Evolutionary conservation across 192 early-diverging fungal species (phyloP).

Genomic region (Dispira simplex): DNA sequence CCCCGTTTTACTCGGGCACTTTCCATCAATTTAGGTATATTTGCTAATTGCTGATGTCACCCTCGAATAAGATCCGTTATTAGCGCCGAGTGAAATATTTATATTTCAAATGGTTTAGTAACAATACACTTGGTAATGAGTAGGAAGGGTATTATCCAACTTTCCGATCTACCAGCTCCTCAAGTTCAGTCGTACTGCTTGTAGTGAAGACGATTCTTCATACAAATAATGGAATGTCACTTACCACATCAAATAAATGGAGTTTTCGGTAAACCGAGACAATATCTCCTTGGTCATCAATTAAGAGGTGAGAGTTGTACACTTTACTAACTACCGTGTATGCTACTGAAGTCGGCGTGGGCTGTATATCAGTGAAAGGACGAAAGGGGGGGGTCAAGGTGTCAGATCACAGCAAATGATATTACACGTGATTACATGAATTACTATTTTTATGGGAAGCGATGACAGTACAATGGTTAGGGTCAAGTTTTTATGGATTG

Average conservation of each 20-base stretch:
- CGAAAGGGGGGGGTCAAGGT: background rate
- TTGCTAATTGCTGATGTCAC: conserved; percentile 25
- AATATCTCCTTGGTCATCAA: conserved; percentile 39
- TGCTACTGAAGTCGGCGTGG: background rate
- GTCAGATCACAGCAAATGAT: too few species aligned
- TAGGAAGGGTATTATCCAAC: conserved; percentile 9
- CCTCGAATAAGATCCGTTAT: background rate
- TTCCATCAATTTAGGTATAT: conserved; percentile 26
- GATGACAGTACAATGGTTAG: too few species aligned
- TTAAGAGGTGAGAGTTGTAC: conserved; percentile 54
- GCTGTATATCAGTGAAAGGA: background rate
- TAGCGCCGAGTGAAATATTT: background rate
- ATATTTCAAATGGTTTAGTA: background rate
- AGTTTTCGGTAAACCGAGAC: conserved; percentile 50
- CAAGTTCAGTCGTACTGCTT: background rate
- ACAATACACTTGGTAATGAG: background rate
- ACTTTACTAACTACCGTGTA: conserved; percentile 13
- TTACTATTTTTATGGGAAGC: background rate
- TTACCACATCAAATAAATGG: conserved; percentile 63
- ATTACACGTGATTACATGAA: too few species aligned
- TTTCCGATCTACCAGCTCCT: conserved; percentile 13
- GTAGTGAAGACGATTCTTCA: too few species aligned
- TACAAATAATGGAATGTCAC: conserved; percentile 13
- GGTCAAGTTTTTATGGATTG: too few species aligned
- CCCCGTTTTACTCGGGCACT: conserved; percentile 25